Evolutionary conservation across 2,329 filamentous ascomycete species (phyloP), one percentile per base, ranked within the genome.

Genomic region (Colletotrichum somersetense): DNA sequence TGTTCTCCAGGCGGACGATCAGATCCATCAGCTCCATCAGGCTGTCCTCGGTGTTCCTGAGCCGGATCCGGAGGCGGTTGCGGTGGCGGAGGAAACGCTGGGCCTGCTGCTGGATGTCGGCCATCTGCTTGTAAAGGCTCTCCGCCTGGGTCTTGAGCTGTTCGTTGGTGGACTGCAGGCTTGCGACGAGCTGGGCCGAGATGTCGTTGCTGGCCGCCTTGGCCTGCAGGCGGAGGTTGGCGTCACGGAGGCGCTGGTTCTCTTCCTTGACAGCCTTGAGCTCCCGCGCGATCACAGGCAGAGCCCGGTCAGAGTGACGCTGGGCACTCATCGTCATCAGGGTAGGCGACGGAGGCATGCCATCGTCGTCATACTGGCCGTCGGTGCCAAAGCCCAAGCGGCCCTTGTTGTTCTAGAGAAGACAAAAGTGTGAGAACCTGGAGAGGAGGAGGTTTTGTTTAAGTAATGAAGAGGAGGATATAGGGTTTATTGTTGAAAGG

Each of bases 271-370:
- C 18, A 2, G 46, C 35, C 35, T 53, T 11, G 3, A 63, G 48
- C 48, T 63, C 12, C 18, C 52, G 46, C 2, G 48, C 61, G 2
- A 63, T 11, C 12, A 46, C 57, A 16, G 57, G 40, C 57, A 61
- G 20, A 1, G 57, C 40, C 16, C 57, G 57, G 40, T 44, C 42
- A 5, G 57, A 26, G 26, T 20, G 57, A 3, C 57, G 57, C 38
- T 61, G 57, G 20, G 57, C 57, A n/a, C 57, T 46, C 40, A 44
- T 61, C 7, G 57, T 61, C 57, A 46, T 61, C 20, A 26, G 4
- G 26, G 57, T 61, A 16, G 57, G 57, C 18, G 57, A 61, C 20
- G 11, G 20, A 4, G 57, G 57, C 18, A 46, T 46, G 26, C 10
- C 57, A 14, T 33, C 23, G 6, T 42, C n/a, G n/a, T 61, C 38